These are phyloP conservation scores for Arabis hirsuta DNA, from an alignment of 345 rosid genomes.

Conservation along the genomic window DNA sequence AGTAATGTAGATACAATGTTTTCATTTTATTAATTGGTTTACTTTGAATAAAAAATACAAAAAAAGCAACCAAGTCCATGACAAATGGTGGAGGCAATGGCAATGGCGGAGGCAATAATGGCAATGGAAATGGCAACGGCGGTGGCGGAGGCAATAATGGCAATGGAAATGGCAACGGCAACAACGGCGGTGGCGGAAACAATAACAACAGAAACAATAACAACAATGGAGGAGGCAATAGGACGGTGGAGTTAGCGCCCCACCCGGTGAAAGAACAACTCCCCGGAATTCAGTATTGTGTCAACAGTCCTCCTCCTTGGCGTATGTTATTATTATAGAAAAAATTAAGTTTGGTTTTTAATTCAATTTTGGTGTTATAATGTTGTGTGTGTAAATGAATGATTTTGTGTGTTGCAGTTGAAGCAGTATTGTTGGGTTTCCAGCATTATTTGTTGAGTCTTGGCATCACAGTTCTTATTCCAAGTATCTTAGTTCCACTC, in stretches of 20 bases:
- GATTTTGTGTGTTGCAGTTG: slow-evolving; percentile 53
- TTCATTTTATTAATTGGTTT: slow-evolving; percentile 2
- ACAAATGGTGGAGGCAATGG: slow-evolving; percentile 18
- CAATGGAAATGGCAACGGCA: slow-evolving; percentile 26
- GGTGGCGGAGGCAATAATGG: neutral
- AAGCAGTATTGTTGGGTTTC: slow-evolving; percentile 62
- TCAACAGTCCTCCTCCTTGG: slow-evolving; percentile 85
- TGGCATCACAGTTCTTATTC: slow-evolving; percentile 67
- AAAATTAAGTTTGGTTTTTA: too few relatives aligned
- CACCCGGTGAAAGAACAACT: slow-evolving; percentile 69
- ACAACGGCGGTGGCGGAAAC: slow-evolving; percentile 31
- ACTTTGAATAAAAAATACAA: neutral
- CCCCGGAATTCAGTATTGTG: slow-evolving; percentile 66
- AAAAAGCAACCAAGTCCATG: slow-evolving; percentile 20
- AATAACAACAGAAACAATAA: slow-evolving; percentile 20
- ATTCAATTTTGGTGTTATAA: neutral
- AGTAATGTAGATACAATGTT: neutral
- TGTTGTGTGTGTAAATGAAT: neutral
- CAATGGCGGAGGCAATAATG: slow-evolving; percentile 18
- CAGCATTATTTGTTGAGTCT: slow-evolving; percentile 68
- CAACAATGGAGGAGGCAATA: slow-evolving; percentile 39
- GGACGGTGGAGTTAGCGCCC: slow-evolving; percentile 53
- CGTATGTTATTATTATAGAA: slow-evolving; percentile 40
- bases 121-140: neutral
- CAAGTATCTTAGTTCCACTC: slow-evolving; percentile 67